A percentile compares a stretch with the other conserved stretches of the same genome.
Conservation (phyloP, 2,329 filamentous ascomycete genomes). For the Emmonsia crescens region DNA sequence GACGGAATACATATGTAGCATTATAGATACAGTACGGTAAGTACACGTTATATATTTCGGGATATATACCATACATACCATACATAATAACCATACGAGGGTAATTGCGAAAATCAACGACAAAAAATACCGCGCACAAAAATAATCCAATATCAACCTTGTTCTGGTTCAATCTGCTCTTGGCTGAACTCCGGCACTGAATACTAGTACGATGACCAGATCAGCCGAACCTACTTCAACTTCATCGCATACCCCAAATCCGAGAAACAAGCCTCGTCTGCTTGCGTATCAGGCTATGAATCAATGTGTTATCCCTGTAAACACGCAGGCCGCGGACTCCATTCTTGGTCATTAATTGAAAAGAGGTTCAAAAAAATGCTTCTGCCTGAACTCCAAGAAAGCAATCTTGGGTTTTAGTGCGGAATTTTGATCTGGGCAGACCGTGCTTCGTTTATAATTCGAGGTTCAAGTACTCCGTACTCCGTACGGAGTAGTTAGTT, state of each 20-base stretch:
- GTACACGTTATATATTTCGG: neutral
- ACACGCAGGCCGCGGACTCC: neutral
- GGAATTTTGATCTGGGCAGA: neutral
- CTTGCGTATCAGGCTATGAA: neutral
- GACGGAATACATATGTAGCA: no score
- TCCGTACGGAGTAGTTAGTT: no score
- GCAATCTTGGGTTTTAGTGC: neutral
- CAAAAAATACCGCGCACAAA: neutral
- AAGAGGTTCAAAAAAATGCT: neutral
- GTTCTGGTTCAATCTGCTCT: neutral
- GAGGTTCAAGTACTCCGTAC: neutral
- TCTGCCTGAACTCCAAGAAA: constrained; percentile 1
- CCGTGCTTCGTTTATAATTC: no score
- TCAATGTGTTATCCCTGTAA: neutral
- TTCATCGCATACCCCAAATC: neutral
- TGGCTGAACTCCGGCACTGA: neutral
- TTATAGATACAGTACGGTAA: neutral
- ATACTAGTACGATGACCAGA: neutral
- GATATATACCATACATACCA: neutral
- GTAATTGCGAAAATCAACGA: neutral
- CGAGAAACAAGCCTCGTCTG: neutral
- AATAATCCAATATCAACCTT: neutral
- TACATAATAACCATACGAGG: neutral
- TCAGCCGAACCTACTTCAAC: neutral
- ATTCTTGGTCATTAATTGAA: neutral